Evolutionary conservation across 306 rosid species (phyloP), one percentile per base, ranked within the genome.

Genomic region (Sphenostylis stenocarpa): DNA sequence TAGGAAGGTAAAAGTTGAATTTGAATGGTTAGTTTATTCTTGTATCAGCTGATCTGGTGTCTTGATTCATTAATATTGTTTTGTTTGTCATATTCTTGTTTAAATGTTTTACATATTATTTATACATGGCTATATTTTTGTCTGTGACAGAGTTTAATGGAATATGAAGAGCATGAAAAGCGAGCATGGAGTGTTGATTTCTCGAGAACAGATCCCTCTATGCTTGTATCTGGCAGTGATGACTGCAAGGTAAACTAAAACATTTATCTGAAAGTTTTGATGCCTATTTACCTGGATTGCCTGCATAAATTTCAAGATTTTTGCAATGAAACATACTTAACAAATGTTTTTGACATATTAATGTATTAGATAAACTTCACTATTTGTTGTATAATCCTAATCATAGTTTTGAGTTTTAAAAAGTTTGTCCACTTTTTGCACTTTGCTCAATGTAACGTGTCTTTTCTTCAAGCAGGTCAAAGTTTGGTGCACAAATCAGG

Each of bases 101-200:
- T 39, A 45, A 74, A 64, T 48, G 63, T 24, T 56, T 52, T 48
- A 24, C 43, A 24, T 29, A 53, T 67, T 73, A 21, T 41, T 68
- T 47, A 45, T 52, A 68, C 75, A 58, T 44, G 66, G 63, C 48
- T 79, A 67, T 48, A 14, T 67, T 52, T 63, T 26, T 71, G 31
- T 61, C 70, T 63, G 57, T 51, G 47, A 62, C 90, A 95, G 97
- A 90, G 99, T 85, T 58, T 95, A 78, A 92, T 95, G 99, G 99
- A 95, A 71, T 95, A 92, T 73, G 97, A 95, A 88, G 99, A 95
- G 83, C 97, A 95, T 89, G 99, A 95, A 83, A 95, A 92, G 61
- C 96, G 99, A 69, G 96, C 97, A 6, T 95, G 99, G 99, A 95
- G 99, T 84, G 99, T 95, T 84, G 99, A 95, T 84, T 95, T 90